phyloP scores from a whole-genome alignment of 805 yeast genomes.

The Barnettozyma sucrosica region DNA sequence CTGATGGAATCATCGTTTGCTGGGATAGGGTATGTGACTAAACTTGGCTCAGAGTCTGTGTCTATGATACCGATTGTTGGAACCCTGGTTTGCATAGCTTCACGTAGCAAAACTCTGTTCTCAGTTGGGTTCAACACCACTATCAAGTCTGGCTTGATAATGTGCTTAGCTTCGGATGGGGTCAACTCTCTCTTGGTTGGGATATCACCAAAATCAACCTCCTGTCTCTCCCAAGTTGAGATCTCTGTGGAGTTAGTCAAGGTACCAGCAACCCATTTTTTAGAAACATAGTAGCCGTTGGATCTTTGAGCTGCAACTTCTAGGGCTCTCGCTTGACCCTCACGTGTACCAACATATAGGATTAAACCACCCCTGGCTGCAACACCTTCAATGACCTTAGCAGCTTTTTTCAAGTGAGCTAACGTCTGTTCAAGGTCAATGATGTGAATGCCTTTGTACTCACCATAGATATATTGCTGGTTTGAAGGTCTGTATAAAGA shows the following conservation, averaged over 20 bases:
- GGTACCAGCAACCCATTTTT: constrained; percentile 93
- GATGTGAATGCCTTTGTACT: constrained; percentile 83
- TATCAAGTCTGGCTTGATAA: constrained; percentile 84
- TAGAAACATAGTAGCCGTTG: constrained; percentile 74
- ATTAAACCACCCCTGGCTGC: constrained; percentile 81
- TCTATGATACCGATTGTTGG: constrained; percentile 94
- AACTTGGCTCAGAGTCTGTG: constrained; percentile 86
- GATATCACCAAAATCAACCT: constrained; percentile 68
- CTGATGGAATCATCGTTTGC: constrained; percentile 91
- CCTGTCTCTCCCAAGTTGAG: constrained; percentile 57
- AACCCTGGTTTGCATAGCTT: constrained; percentile 74
- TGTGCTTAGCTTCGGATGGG: constrained; percentile 41
- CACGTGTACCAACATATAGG: constrained; percentile 77
- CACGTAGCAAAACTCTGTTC: constrained; percentile 71
- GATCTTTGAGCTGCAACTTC: constrained; percentile 74
- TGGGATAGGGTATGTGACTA: constrained; percentile 91
- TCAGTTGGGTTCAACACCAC: constrained; percentile 85
- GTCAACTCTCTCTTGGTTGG: constrained; percentile 57
- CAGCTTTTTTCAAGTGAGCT: constrained; percentile 68
- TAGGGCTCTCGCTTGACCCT: constrained; percentile 69
- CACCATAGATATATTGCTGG: constrained; percentile 83
- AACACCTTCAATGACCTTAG: constrained; percentile 78
- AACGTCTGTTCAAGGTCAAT: constrained; percentile 87
- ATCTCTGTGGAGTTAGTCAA: constrained; percentile 78
- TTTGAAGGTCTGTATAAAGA: constrained; percentile 72